Percentiles rank a stretch among this genome's conserved stretches.
Conservation (phyloP, 352 stramenopile genomes). For the Phytophthora constricta region DNA sequence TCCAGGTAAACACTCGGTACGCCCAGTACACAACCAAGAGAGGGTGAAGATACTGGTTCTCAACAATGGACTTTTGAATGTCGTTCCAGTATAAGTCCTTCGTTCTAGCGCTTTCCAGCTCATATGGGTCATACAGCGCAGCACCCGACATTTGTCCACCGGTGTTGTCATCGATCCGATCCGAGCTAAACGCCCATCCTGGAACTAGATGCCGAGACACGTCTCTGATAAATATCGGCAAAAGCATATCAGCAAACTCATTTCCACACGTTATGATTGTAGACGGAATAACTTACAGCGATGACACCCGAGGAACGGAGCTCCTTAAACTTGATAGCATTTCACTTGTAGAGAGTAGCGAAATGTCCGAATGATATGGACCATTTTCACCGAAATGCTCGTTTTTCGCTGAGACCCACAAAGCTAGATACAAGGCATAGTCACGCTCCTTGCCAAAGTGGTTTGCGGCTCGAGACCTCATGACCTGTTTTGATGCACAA, state of each 20-base stretch:
- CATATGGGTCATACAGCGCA: slow-evolving; percentile 61
- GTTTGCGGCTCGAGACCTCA: slow-evolving; percentile 63
- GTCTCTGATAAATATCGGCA: slow-evolving; percentile 30
- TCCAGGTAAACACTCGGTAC: slow-evolving; percentile 74
- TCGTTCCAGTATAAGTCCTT: slow-evolving; percentile 84
- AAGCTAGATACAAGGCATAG: slow-evolving; percentile 65
- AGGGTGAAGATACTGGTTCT: slow-evolving; percentile 70
- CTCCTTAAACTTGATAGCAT: slow-evolving; percentile 29
- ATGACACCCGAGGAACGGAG: slow-evolving; percentile 29
- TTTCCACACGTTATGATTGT: background rate
- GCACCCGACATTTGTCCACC: slow-evolving; percentile 11
- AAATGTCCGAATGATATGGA: slow-evolving; percentile 10
- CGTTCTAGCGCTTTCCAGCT: slow-evolving; percentile 72
- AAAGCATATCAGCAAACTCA: background rate
- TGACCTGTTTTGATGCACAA: slow-evolving; percentile 43
- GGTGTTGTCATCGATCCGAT: slow-evolving; percentile 30
- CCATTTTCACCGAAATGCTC: slow-evolving; percentile 10
- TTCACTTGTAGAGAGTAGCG: slow-evolving; percentile 38
- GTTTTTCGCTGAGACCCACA: slow-evolving; percentile 39
- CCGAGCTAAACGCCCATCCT: slow-evolving; percentile 48
- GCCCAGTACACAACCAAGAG: slow-evolving; percentile 71
- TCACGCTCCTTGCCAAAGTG: slow-evolving; percentile 74
- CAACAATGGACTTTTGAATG: slow-evolving; percentile 68
- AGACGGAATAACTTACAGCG: slow-evolving; percentile 31
- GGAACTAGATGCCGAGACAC: slow-evolving; percentile 45